Percentiles rank a stretch among this genome's conserved stretches.
These are phyloP conservation scores for Circinella minor DNA, from an alignment of 371 early-diverging fungal genomes.

Conservation along the genomic window DNA sequence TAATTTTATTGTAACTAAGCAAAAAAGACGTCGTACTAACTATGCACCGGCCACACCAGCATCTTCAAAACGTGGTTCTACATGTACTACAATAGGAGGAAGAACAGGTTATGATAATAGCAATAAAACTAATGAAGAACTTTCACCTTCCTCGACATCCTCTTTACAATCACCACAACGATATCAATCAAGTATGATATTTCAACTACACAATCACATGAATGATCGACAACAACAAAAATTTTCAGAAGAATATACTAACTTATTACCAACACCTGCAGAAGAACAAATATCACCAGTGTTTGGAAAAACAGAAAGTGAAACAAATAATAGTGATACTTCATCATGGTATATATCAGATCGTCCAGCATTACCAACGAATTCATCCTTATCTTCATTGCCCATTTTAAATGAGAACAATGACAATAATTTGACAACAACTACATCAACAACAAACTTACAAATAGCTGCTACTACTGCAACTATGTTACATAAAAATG, in stretches of 20 bases:
- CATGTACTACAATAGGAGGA: not conserved
- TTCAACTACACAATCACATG: not conserved
- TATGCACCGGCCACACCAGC: slow-evolving; percentile 23
- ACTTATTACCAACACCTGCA: slow-evolving; percentile 9
- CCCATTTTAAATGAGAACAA: not conserved
- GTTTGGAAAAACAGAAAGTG: not conserved
- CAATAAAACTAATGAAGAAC: not conserved
- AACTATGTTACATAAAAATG: too few relatives aligned
- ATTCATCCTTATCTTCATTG: not conserved
- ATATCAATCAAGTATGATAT: not conserved
- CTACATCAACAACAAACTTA: not conserved
- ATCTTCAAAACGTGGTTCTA: slow-evolving; percentile 19
- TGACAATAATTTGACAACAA: not conserved
- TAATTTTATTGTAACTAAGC: not conserved
- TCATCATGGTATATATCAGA: not conserved
- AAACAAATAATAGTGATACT: not conserved
- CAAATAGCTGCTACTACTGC: too few relatives aligned
- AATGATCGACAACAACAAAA: not conserved
- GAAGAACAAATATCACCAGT: slow-evolving; percentile 5
- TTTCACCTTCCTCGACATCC: not conserved
- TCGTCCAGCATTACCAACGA: not conserved
- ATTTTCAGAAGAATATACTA: not conserved
- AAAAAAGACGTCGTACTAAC: slow-evolving; percentile 15
- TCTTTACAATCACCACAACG: not conserved
- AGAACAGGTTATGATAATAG: too few relatives aligned